Percentiles rank a stretch among this genome's conserved stretches.
Conservation (phyloP, 1,139 yeast species). For the Suhomyces bolitotheri region DNA sequence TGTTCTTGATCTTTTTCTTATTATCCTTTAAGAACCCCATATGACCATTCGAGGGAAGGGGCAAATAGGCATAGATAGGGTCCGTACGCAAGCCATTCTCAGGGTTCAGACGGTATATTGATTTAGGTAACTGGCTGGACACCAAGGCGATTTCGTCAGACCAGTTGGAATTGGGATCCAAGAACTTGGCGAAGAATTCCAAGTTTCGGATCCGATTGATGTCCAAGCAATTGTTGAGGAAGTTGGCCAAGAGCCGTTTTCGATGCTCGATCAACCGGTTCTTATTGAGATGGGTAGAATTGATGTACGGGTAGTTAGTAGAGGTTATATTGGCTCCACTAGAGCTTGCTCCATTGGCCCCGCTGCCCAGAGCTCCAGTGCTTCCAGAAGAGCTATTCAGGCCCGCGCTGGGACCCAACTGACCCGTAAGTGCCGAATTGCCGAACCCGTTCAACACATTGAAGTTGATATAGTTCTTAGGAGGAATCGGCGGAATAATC, state of each 20-base stretch:
- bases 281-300: conserved; percentile 45
- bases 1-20: conserved; percentile 28
- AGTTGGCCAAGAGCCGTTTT: conserved; percentile 73
- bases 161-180: conserved; percentile 88
- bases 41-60: conserved; percentile 52
- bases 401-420: conserved; percentile 5
- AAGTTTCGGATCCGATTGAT: conserved; percentile 58
- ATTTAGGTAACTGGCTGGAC: conserved; percentile 42
- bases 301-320: conserved; percentile 39
- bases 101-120: conserved; percentile 54
- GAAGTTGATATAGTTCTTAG: conserved; percentile 63
- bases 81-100: conserved; percentile 54
- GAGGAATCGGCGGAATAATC: conserved; percentile 93
- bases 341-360: conserved; percentile 5
- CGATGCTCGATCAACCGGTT: conserved; percentile 56
- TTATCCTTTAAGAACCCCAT: conserved; percentile 41
- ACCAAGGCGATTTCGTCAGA: conserved; percentile 47
- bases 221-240: conserved; percentile 71
- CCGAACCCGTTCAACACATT: conserved; percentile 38
- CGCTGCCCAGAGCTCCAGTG: conserved; percentile 6
- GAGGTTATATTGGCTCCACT: conserved; percentile 6
- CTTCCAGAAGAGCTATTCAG: conserved; percentile 8
- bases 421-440: conserved; percentile 2
- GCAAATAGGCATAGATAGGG: conserved; percentile 63
- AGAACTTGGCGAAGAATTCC: conserved; percentile 68